These are phyloP conservation scores for Dendrocalamus latiflorus DNA, from an alignment of 202 grass and related monocot genomes.

Conservation along the genomic window DNA sequence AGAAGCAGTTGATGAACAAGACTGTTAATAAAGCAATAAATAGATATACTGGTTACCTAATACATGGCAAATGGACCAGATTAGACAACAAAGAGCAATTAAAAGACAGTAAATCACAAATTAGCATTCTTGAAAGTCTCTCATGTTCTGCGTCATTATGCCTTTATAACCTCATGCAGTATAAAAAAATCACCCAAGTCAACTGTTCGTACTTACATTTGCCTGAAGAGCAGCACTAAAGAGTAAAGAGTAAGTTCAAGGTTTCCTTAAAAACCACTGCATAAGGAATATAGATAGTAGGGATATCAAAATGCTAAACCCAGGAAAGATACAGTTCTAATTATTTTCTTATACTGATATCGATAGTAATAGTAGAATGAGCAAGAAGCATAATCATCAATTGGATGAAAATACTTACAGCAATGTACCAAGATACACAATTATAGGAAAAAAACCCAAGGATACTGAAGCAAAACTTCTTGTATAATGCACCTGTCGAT, in stretches of 20 bases:
- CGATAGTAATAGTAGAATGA: constrained; percentile 7
- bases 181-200: background rate
- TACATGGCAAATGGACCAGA: background rate
- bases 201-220: background rate
- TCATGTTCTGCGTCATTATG: background rate
- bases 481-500: constrained; percentile 89
- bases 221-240: background rate
- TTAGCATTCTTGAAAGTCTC: background rate
- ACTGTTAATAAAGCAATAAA: background rate
- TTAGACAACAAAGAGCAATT: constrained; percentile 9
- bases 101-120: background rate
- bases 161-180: background rate
- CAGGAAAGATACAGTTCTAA: background rate
- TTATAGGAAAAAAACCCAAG: constrained; percentile 30
- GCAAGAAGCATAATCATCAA: constrained; percentile 3
- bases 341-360: background rate
- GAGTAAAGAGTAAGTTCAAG: background rate
- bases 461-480: constrained; percentile 97
- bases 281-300: background rate
- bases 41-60: constrained; percentile 2
- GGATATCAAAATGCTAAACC: background rate
- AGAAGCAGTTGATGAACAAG: constrained; percentile 6
- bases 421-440: background rate
- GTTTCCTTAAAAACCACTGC: background rate
- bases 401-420: background rate